These are phyloP conservation scores for Rutstroemia sp. DNA, from an alignment of 2,329 filamentous ascomycete genomes.

Conservation along the genomic window DNA sequence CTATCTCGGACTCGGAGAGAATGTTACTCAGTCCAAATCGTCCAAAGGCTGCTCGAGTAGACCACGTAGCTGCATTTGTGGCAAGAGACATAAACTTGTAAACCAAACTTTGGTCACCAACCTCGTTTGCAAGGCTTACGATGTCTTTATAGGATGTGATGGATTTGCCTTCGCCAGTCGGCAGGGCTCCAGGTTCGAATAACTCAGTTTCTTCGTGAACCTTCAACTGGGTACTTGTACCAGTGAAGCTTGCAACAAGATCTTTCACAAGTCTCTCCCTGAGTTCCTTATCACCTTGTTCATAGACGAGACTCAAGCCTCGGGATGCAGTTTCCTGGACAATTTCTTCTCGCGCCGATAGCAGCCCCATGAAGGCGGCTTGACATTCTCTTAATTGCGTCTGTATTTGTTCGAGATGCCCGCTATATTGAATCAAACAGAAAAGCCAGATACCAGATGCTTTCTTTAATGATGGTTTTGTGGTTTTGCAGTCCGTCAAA, in stretches of 20 bases:
- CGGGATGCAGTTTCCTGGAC: slow-evolving; percentile 93
- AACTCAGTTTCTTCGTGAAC: slow-evolving; percentile 88
- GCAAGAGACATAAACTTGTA: slow-evolving; percentile 99
- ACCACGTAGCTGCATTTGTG: slow-evolving; percentile 94
- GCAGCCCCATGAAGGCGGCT: slow-evolving; percentile 76
- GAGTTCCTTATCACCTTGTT: slow-evolving; percentile 75
- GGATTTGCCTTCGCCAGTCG: slow-evolving; percentile 43
- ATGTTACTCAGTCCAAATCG: slow-evolving; percentile 89
- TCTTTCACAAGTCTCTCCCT: slow-evolving; percentile 68
- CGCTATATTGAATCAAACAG: slow-evolving; percentile 84
- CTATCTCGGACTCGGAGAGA: slow-evolving; percentile 77
- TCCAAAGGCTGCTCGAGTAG: slow-evolving; percentile 91
- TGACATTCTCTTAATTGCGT: slow-evolving; percentile 71
- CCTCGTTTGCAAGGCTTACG: slow-evolving; percentile 88
- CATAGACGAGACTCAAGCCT: slow-evolving; percentile 87
- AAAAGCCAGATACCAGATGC: slow-evolving; percentile 94
- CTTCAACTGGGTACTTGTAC: slow-evolving; percentile 63
- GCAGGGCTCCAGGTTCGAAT: slow-evolving; percentile 13
- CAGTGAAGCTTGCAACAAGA: slow-evolving; percentile 67
- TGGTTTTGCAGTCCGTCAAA: slow-evolving; percentile 68
- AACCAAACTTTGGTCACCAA: slow-evolving; percentile 90
- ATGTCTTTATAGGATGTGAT: slow-evolving; percentile 98
- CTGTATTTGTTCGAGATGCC: slow-evolving; percentile 69
- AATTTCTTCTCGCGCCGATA: slow-evolving; percentile 84
- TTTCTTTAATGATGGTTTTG: slow-evolving; percentile 84